Evolutionary conservation across 331 rosid species (phyloP).

Genomic region (Cucumis variabilis): DNA sequence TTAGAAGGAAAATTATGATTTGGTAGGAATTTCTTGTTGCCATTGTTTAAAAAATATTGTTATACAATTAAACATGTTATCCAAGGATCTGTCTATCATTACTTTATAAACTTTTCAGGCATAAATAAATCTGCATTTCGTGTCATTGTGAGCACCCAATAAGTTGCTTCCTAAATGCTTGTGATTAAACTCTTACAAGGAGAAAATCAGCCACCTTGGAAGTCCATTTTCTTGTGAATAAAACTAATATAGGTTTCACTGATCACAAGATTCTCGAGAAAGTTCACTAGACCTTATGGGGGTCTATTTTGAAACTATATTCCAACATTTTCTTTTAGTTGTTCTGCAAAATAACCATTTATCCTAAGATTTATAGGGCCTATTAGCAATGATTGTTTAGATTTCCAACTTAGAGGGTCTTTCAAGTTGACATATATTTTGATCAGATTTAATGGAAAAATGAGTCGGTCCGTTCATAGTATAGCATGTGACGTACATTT

Average conservation of each 20-base stretch:
- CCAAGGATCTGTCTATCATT: too few relatives aligned
- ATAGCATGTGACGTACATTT: too few relatives aligned
- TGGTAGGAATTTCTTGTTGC: too few relatives aligned
- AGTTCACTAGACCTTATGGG: background rate
- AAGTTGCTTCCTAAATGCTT: background rate
- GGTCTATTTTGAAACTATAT: background rate
- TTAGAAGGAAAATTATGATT: too few relatives aligned
- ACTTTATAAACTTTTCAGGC: too few relatives aligned
- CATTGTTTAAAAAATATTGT: too few relatives aligned
- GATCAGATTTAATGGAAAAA: too few relatives aligned
- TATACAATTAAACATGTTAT: too few relatives aligned
- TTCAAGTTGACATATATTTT: background rate
- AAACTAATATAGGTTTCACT: background rate
- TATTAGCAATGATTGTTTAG: background rate
- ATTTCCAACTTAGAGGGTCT: background rate
- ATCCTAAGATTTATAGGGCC: background rate
- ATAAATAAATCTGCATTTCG: too few relatives aligned
- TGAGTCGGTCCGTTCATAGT: too few relatives aligned
- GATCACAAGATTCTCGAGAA: background rate
- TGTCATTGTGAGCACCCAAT: background rate
- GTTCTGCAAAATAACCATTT: background rate
- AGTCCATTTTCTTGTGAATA: background rate
- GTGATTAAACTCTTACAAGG: constrained; percentile 2
- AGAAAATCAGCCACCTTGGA: background rate
- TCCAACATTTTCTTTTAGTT: background rate